Base-by-base conservation (phyloP, 495 filamentous ascomycete genomes). In the Penicillium subrubescens region DNA sequence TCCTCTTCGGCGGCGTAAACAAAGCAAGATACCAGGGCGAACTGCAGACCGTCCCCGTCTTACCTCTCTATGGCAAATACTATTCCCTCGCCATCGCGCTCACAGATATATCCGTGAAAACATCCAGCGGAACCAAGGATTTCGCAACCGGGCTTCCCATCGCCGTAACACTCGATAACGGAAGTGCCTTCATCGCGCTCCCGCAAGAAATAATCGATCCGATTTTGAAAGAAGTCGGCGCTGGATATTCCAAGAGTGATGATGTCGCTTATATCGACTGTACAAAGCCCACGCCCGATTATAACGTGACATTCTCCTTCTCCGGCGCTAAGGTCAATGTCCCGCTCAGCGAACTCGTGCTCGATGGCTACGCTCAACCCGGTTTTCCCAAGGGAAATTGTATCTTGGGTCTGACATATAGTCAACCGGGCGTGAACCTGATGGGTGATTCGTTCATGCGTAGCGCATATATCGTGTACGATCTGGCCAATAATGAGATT, bases 371-470 rank as follows among this genome's bases (percentile, higher is more conserved):
- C 59, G 35, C 52, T 3, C 51, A 65, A 27, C 0, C 51, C 15
- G 66, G n/a, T 69, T 63, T 61, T 57, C 64, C 29, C 11, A 58
- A 1, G 53, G 33, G 0, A 79, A 85, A 85, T 43, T 92, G 90
- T 60, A 74, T 87, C 37, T 89, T 92, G 67, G 90, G 90, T 57
- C 84, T 97, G 63, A 76, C 87, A 17, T 84, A 87, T 10, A 86
- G 84, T 12, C 50, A 64, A 14, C 66, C 75, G 15, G 84, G 85
- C 48, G 86, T 86, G 17, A 84, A 84, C 44, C 88, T 96, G 3
- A 78, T 97, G 25, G 93, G 93, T 27, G 93, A 96, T 71, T 92
- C 92, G 0, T 97, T 97, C 80, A 83, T 97, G n/a, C 83, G 93
- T 37, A 89, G 88, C 39, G 93, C 93, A 0, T 97, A 97, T 69